These are phyloP conservation scores for Xanthoconium separans DNA, from an alignment of 1,284 basidiomycete genomes.

Conservation along the genomic window DNA sequence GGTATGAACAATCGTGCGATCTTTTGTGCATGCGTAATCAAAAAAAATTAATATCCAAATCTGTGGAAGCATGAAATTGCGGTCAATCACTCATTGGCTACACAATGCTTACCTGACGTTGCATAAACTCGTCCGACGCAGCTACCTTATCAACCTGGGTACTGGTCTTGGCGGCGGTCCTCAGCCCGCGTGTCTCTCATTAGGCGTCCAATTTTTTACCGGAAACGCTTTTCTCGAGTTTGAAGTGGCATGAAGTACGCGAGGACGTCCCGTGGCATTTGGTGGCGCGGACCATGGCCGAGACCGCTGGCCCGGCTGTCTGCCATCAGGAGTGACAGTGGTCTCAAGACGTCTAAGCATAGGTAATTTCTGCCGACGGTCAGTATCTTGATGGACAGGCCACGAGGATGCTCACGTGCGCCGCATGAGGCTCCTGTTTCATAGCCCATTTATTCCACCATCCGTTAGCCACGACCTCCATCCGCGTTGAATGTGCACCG, in stretches of 20 bases:
- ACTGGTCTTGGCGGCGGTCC: constrained; percentile 4
- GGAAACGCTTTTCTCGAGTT: constrained; percentile 18
- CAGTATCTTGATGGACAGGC: constrained; percentile 11
- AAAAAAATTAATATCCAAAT: constrained; percentile 25
- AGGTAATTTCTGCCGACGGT: constrained; percentile 31
- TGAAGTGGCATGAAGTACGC: constrained; percentile 12
- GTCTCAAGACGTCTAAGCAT: constrained; percentile 44
- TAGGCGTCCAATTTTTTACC: constrained; percentile 5
- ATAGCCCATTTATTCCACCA: constrained; percentile 60
- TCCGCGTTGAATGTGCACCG: constrained; percentile 32
- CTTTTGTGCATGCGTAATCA: constrained; percentile 13
- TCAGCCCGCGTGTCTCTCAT: constrained; percentile 12
- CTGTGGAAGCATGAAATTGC: constrained; percentile 7
- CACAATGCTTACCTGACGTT: constrained; percentile 14
- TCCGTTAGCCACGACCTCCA: constrained; percentile 50
- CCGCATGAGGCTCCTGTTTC: constrained; percentile 19
- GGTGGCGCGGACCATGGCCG: constrained; percentile 27
- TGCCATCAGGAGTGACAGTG: constrained; percentile 46
- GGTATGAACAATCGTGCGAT: constrained; percentile 18
- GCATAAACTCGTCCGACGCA: constrained; percentile 7
- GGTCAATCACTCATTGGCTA: constrained; percentile 2
- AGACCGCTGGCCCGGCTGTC: constrained; percentile 27
- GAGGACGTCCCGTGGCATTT: constrained; percentile 15
- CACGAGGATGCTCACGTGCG: constrained; percentile 23
- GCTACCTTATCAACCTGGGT: background rate